Evolutionary conservation across 1,284 basidiomycete species (phyloP).

Genomic region (Rhodotorula sp.): DNA sequence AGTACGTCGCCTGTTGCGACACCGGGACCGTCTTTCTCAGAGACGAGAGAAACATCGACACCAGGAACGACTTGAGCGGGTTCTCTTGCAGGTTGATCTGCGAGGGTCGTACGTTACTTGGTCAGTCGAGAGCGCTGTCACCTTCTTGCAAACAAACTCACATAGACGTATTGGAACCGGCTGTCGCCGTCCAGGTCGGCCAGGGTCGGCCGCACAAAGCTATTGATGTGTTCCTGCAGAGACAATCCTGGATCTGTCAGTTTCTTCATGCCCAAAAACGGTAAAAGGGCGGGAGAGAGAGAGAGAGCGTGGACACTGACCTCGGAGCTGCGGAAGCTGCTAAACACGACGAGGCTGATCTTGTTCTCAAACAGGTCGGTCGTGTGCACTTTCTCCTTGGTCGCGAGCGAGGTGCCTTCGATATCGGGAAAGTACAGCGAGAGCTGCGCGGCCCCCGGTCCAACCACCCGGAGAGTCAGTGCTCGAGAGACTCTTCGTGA

Average conservation of each 20-base stretch:
- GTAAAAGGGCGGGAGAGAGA: neutral
- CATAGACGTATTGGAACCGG: constrained; percentile 71
- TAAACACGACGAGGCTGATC: constrained; percentile 73
- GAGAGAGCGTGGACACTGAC: constrained; percentile 54
- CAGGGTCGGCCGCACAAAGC: constrained; percentile 67
- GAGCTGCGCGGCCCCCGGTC: constrained; percentile 26
- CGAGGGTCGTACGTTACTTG: neutral
- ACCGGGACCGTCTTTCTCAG: constrained; percentile 66
- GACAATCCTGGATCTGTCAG: neutral
- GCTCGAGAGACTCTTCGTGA: no score
- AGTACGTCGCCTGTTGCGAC: constrained; percentile 69
- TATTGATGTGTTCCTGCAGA: constrained; percentile 70
- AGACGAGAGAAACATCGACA: constrained; percentile 73
- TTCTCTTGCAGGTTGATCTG: constrained; percentile 89
- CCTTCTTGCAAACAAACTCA: constrained; percentile 40
- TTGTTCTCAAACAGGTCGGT: constrained; percentile 72
- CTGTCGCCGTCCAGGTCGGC: constrained; percentile 62
- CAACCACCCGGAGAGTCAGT: constrained; percentile 10
- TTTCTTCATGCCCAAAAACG: no score
- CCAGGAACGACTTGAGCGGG: constrained; percentile 79
- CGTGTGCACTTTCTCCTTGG: constrained; percentile 67
- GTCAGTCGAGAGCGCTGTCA: neutral
- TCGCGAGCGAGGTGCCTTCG: constrained; percentile 61
- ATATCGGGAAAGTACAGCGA: constrained; percentile 86
- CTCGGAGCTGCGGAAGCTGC: constrained; percentile 81